Conservation (phyloP, 306 rosid genomes). For the Lupinus albus region DNA sequence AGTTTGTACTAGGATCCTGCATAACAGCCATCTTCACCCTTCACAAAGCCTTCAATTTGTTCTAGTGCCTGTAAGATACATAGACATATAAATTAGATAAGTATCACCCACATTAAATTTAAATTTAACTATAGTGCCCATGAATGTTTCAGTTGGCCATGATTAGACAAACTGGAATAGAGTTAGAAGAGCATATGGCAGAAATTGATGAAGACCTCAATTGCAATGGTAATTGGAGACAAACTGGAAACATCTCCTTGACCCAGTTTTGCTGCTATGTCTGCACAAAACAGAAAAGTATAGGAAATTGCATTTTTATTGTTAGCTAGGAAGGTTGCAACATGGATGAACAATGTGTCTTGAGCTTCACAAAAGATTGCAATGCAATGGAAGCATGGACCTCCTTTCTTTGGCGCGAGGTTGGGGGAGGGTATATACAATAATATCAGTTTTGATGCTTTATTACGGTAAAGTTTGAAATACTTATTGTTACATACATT, state of each 20-base stretch:
- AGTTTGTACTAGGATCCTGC: conserved; percentile 41
- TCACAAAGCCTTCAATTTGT: conserved; percentile 65
- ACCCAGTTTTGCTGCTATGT: conserved; percentile 72
- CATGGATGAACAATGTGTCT: conserved; percentile 1
- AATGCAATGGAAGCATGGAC: background rate
- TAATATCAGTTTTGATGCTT: background rate
- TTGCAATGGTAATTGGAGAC: conserved; percentile 76
- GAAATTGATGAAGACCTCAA: conserved; percentile 68
- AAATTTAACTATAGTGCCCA: conserved; percentile 11
- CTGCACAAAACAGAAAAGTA: conserved; percentile 48
- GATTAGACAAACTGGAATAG: conserved; percentile 2
- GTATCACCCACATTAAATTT: background rate
- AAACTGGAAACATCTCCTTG: conserved; percentile 61
- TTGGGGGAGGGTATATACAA: background rate
- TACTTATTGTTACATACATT: background rate
- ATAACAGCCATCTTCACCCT: conserved; percentile 47
- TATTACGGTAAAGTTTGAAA: conserved; percentile 21
- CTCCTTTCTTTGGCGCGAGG: background rate
- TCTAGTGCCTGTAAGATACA: conserved; percentile 71
- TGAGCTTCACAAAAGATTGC: conserved; percentile 29
- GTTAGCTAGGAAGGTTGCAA: conserved; percentile 29
- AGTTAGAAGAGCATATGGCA: conserved; percentile 23
- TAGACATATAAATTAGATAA: conserved; percentile 10
- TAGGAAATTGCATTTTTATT: conserved; percentile 8
- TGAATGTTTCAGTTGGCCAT: conserved; percentile 6